Conservation (phyloP, 768 basidiomycete genomes). For the Wakefieldia striispora region DNA sequence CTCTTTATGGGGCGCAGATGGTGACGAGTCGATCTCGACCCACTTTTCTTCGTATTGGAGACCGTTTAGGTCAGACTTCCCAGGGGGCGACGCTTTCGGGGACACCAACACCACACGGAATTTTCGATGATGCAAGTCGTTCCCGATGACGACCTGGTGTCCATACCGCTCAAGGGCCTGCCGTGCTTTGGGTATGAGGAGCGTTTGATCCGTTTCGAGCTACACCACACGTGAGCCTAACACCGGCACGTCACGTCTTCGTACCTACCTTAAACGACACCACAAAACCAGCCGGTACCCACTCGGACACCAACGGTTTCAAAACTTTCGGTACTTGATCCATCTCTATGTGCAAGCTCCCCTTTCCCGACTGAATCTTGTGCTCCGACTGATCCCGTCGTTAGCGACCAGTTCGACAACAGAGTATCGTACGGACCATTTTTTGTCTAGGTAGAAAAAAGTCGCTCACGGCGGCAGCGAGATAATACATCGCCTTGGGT, state of each 20-base stretch:
- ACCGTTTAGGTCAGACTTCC: conserved; percentile 16
- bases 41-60: conserved; percentile 54
- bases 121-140: conserved; percentile 90
- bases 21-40: conserved; percentile 55
- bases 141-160: conserved; percentile 96
- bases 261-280: conserved; percentile 92
- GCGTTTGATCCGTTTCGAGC: conserved; percentile 86
- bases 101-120: conserved; percentile 91
- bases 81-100: conserved; percentile 28
- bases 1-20: conserved; percentile 52
- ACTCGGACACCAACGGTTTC: conserved; percentile 90
- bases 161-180: conserved; percentile 90
- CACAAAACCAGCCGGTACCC: conserved; percentile 87
- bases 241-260: not conserved
- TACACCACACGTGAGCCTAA: conserved; percentile 30
- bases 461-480: conserved; percentile 97
- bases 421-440: conserved; percentile 58
- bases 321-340: conserved; percentile 98
- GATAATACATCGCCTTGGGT: conserved; percentile 84
- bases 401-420: not conserved
- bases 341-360: conserved; percentile 93
- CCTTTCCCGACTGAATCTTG: conserved; percentile 97
- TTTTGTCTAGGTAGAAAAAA: conserved; percentile 93
- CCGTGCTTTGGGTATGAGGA: conserved; percentile 89
- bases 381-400: conserved; percentile 73